Evolutionary conservation across 768 basidiomycete species (phyloP).

Genomic region (Podaxis pistillaris): DNA sequence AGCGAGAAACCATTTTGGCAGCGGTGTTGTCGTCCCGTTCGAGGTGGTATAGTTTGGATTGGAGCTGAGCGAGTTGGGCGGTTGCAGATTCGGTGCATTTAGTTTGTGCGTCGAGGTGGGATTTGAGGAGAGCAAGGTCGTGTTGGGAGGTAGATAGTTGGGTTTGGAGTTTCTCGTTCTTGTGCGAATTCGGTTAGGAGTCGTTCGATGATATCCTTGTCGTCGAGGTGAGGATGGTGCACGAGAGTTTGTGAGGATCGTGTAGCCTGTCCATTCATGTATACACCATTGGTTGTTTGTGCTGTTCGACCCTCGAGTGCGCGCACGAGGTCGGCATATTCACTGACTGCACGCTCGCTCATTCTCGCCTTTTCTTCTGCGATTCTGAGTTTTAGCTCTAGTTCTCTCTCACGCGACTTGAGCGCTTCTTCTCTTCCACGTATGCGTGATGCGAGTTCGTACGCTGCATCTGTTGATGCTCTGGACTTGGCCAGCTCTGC

Average conservation of each 20-base stretch:
- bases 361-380: conserved; percentile 60
- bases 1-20: conserved; percentile 71
- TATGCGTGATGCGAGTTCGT: conserved; percentile 51
- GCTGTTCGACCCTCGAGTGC: conserved; percentile 47
- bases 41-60: conserved; percentile 52
- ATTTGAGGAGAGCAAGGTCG: conserved; percentile 41
- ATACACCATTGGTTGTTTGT: background rate
- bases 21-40: conserved; percentile 71
- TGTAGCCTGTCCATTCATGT: conserved; percentile 3
- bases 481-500: conserved; percentile 44
- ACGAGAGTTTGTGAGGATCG: conserved; percentile 4
- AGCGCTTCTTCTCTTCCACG: conserved; percentile 56
- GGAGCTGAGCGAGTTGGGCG: conserved; percentile 41
- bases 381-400: conserved; percentile 43
- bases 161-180: conserved; percentile 41
- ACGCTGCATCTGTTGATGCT: conserved; percentile 47
- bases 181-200: conserved; percentile 48
- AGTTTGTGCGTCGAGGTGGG: conserved; percentile 46
- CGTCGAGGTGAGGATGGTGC: conserved; percentile 30
- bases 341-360: conserved; percentile 62
- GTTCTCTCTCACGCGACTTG: conserved; percentile 44
- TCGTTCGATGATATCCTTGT: conserved; percentile 45
- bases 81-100: conserved; percentile 41
- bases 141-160: conserved; percentile 41
- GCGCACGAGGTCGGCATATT: conserved; percentile 77